Evolutionary conservation across 805 yeast species (phyloP), one percentile per base, ranked within the genome.

Genomic region (Nakazawaea ishiwadae): DNA sequence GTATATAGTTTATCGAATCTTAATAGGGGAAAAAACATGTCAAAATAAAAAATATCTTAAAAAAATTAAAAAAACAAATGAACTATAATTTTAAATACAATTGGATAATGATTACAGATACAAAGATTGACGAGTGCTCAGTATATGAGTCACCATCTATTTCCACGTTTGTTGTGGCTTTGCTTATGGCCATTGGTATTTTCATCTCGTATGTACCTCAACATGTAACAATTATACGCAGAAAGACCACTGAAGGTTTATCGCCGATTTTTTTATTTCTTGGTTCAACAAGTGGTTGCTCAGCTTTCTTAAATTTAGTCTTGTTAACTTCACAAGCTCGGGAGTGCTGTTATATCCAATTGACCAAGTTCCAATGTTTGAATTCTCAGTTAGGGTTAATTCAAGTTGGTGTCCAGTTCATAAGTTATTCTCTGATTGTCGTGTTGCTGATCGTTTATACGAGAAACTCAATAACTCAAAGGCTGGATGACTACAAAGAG

Each of bases 151-250:
- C 69, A n/a, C 84, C 85, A 0, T 71, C 80, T 1, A 51, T 51
- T 1, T 48, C 67, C 24, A 75, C 73, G 45, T 73, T 83, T 35
- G 50, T 62, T 2, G 51, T 79, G 9, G 75, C 86, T 20, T 44
- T 75, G 0, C 37, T 66, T 4, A 71, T 87, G 26, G 79, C 88
- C 0, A 37, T 75, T 2, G 95, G 89, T 3, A 84, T 87, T 7
- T 74, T 79, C 26, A 50, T 71, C 9, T 82, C 91, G 33, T 87
- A 87, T 55, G 40, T 81, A 3, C 96, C 96, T 0, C 96, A 87
- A 62, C 86, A 82, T 56, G 42, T 67, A 32, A 71, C 80, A 33
- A 78, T 87, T 40, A 58, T 75, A 39, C 50, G 55, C 15, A 70
- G 88, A 37, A 60, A 72, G 37, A 71, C 88, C 5, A 78, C 90